Evolutionary conservation across 805 yeast genomes (phyloP), one percentile per base, ranked within the genome.

Genomic region (Zygotorulaspora sp.): DNA sequence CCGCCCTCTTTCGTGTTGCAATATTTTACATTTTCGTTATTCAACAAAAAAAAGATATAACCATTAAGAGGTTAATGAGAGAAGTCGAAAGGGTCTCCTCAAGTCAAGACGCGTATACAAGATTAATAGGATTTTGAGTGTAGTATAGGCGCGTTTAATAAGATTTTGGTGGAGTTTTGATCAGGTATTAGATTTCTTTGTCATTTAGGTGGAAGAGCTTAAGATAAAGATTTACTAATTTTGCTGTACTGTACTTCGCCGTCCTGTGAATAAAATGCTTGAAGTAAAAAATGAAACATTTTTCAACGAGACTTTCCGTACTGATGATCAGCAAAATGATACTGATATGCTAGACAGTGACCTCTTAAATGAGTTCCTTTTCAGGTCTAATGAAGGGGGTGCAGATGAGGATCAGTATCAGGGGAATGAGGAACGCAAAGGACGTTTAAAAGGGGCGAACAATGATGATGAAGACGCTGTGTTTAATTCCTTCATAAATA

Each of bases 321-420:
- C 8, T 16, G 34, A 24, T 14, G 25, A 21, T 15, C 30, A 27
- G 16, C 9, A 20, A 3, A 41, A 38, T 10, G 49, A 46, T 12
- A 34, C 43, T 23, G 43, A 41, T 14, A 36, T 46, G 40, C 27
- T 47, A 23, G 58, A 53, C 20, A 37, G 50, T 5, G 63, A 58
- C 29, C 38, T 58, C 15, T 44, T 57, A 41, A 58, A 58, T 17
- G 56, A 50, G 6, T 52, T 57, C 28, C 42, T 53, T 43, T 47
- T 52, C 20, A 35, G 32, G 21, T 12, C 45, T 16, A 29, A 31
- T 14, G 38, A 35, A n/a, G 26, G 35, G 12, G 15, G 30, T 18
- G 17, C 11, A 13, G 21, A 19, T 26, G 20, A 24, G 14, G 30
- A 27, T 26, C 21, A 25, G 17, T 35, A 23, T 30, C 36, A 15